Evolutionary conservation across 345 rosid genomes (phyloP).

Genomic region (Salix udensis): DNA sequence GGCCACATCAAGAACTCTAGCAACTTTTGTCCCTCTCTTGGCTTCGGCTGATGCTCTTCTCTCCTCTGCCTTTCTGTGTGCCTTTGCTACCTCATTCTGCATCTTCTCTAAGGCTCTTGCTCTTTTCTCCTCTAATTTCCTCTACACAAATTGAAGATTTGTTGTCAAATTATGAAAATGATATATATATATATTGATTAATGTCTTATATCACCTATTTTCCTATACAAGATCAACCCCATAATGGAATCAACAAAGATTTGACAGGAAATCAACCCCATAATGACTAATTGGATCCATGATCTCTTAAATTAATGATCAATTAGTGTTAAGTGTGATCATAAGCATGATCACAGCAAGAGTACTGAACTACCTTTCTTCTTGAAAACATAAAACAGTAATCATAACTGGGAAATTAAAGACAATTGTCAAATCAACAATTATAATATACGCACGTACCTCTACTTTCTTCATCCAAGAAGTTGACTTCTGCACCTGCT

Average conservation of each 20-base stretch:
- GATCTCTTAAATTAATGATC: background rate
- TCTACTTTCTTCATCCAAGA: constrained; percentile 93
- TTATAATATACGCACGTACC: constrained; percentile 34
- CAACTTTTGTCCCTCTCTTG: constrained; percentile 74
- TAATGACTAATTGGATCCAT: background rate
- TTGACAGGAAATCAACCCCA: background rate
- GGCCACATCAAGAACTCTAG: constrained; percentile 65
- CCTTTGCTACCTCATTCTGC: constrained; percentile 78
- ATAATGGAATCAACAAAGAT: background rate
- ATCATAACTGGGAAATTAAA: background rate
- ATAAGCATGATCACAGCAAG: background rate
- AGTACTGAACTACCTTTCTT: too few species aligned
- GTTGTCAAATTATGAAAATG: background rate
- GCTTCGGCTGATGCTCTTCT: constrained; percentile 84
- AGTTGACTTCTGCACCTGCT: constrained; percentile 69
- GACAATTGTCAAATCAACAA: too few species aligned
- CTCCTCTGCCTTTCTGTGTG: constrained; percentile 86
- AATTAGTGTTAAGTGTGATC: background rate
- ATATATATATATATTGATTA: background rate
- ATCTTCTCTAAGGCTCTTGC: constrained; percentile 83
- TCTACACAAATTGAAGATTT: constrained; percentile 36
- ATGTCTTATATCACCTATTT: background rate
- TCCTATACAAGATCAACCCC: background rate
- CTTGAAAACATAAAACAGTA: background rate
- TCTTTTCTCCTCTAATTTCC: constrained; percentile 91